Evolutionary conservation across 2,329 filamentous ascomycete species (phyloP).

Genomic region (Arthrobotrys sinensis): DNA sequence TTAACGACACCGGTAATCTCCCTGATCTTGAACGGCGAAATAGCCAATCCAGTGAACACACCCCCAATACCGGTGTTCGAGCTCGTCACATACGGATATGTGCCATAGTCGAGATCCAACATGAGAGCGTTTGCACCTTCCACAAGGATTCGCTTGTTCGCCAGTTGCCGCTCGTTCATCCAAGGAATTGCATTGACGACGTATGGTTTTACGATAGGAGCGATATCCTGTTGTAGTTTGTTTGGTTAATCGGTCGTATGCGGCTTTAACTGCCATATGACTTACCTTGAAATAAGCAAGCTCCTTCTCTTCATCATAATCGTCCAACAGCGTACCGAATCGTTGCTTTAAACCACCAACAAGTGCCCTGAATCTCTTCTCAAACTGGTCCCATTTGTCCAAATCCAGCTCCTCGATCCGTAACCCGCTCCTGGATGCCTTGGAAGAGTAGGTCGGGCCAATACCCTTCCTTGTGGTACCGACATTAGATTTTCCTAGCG

Average conservation of each 20-base stretch:
- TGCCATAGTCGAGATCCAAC: slow-evolving; percentile 77
- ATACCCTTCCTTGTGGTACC: slow-evolving; percentile 71
- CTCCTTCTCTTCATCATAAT: slow-evolving; percentile 79
- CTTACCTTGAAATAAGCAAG: slow-evolving; percentile 73
- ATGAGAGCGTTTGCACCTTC: slow-evolving; percentile 80
- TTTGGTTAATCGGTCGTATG: not conserved
- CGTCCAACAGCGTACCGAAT: slow-evolving; percentile 77
- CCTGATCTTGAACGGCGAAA: slow-evolving; percentile 75
- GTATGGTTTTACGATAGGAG: slow-evolving; percentile 73
- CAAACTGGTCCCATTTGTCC: slow-evolving; percentile 78
- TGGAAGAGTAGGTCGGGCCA: slow-evolving; percentile 74
- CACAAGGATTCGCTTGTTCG: slow-evolving; percentile 75
- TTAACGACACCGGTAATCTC: slow-evolving; percentile 78
- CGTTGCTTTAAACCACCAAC: slow-evolving; percentile 77
- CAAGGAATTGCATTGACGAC: slow-evolving; percentile 79
- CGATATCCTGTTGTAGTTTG: slow-evolving; percentile 69
- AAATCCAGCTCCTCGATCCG: slow-evolving; percentile 74
- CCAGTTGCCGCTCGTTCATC: slow-evolving; percentile 75
- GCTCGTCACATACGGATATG: slow-evolving; percentile 76
- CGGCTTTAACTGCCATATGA: not conserved
- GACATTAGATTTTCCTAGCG: slow-evolving; percentile 69
- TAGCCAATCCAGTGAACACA: slow-evolving; percentile 75
- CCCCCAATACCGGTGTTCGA: slow-evolving; percentile 76
- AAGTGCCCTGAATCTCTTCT: slow-evolving; percentile 76
- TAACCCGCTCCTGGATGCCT: slow-evolving; percentile 78